These are phyloP conservation scores for Alternaria triticimaculans DNA, from an alignment of 2,329 filamentous ascomycete species.

Conservation along the genomic window DNA sequence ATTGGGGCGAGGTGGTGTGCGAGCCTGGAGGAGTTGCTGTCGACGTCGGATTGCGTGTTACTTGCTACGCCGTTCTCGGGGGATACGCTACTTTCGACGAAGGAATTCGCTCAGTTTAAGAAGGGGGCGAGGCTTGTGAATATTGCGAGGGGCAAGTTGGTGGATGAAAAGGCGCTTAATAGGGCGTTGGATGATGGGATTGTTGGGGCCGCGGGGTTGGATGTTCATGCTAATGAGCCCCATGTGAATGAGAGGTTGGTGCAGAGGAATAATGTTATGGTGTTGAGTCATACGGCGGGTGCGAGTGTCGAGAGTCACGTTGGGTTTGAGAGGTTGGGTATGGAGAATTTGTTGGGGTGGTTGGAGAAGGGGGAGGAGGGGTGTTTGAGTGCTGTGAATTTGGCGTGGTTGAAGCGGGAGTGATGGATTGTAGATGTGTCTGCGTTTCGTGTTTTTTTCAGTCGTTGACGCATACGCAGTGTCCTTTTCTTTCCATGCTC, in stretches of 20 bases:
- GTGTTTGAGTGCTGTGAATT: conserved; percentile 68
- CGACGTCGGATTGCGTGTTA: conserved; percentile 64
- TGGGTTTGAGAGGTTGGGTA: conserved; percentile 71
- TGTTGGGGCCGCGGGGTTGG: conserved; percentile 64
- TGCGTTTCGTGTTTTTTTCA: background rate
- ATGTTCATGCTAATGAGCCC: conserved; percentile 70
- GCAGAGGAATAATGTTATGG: conserved; percentile 57
- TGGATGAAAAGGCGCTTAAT: conserved; percentile 69
- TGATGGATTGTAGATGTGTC: background rate
- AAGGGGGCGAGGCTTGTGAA: conserved; percentile 68
- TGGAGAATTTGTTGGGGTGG: conserved; percentile 70
- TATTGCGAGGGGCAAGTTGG: conserved; percentile 68
- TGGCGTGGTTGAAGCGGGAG: conserved; percentile 56
- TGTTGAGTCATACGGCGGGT: conserved; percentile 73
- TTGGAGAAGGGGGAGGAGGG: conserved; percentile 57
- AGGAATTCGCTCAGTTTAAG: conserved; percentile 60
- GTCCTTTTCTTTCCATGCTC: background rate
- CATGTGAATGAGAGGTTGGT: conserved; percentile 58
- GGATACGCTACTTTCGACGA: conserved; percentile 57
- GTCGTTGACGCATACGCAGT: background rate
- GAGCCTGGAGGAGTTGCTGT: conserved; percentile 61
- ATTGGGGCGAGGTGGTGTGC: conserved; percentile 62
- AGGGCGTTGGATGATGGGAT: conserved; percentile 62
- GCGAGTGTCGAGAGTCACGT: conserved; percentile 70
- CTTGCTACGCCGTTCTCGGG: conserved; percentile 65